These are phyloP conservation scores for Ascochyta fabae DNA, from an alignment of 2,329 filamentous ascomycete genomes.

Conservation along the genomic window DNA sequence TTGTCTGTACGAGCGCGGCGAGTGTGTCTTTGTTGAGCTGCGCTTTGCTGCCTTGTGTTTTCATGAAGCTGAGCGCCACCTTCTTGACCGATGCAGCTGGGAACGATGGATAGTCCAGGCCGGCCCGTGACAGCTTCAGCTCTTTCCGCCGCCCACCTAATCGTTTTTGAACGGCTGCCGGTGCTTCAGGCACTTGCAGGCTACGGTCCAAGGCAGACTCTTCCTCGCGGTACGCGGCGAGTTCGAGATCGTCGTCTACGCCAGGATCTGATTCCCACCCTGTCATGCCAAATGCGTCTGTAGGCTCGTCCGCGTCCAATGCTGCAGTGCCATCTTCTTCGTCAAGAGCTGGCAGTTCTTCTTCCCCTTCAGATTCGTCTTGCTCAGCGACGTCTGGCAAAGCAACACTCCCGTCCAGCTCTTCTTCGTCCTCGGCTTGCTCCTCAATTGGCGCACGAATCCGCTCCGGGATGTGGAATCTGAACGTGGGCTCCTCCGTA, in stretches of 20 bases:
- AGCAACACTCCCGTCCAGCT: conserved; percentile 17
- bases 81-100: conserved; percentile 75
- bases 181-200: conserved; percentile 35
- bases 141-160: conserved; percentile 52
- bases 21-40: conserved; percentile 78
- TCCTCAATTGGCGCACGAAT: conserved; percentile 32
- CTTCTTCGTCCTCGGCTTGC: conserved; percentile 17
- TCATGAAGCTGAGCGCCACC: conserved; percentile 73
- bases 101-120: conserved; percentile 76
- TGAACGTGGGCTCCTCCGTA: conserved; percentile 48
- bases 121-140: conserved; percentile 70
- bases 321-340: conserved; percentile 33
- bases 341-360: conserved; percentile 38
- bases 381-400: conserved; percentile 3
- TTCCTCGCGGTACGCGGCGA: conserved; percentile 45
- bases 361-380: conserved; percentile 10
- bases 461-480: conserved; percentile 47
- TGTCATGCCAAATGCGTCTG: conserved; percentile 24
- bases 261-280: conserved; percentile 43
- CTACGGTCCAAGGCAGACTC: conserved; percentile 45
- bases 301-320: conserved; percentile 25
- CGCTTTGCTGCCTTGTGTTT: conserved; percentile 69
- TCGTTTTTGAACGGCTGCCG: conserved; percentile 20
- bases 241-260: conserved; percentile 35
- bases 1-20: conserved; percentile 76